phyloP scores from a whole-genome alignment of 169 alveolate genomes.

The Blepharisma undulans region DNA sequence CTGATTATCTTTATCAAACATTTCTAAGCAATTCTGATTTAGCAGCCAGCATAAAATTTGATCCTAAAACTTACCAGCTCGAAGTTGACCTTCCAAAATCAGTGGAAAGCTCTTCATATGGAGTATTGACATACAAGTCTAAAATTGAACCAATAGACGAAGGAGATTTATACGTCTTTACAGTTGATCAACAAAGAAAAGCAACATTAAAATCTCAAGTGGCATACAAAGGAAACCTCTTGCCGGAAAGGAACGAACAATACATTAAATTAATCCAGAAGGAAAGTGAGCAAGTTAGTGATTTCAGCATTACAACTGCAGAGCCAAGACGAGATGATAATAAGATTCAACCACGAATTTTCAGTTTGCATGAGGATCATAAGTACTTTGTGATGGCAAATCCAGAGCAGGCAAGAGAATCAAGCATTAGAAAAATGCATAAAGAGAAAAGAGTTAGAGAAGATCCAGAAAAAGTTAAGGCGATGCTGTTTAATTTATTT shows the following conservation, averaged over 20 bases:
- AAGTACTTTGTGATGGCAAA: constrained; percentile 7
- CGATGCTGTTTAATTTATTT: background rate
- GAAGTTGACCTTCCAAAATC: background rate
- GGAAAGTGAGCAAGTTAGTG: background rate
- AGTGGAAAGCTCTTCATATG: background rate
- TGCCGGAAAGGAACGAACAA: background rate
- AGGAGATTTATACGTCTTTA: background rate
- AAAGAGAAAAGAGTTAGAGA: constrained; percentile 13
- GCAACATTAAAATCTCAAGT: constrained; percentile 17
- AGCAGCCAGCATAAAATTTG: background rate
- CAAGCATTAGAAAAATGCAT: background rate
- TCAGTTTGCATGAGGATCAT: background rate
- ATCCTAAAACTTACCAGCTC: background rate
- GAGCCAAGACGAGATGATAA: background rate
- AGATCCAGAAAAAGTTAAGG: background rate
- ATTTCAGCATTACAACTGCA: background rate
- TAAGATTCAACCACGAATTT: background rate
- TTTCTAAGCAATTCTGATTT: background rate
- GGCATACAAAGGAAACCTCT: background rate
- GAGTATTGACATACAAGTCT: background rate
- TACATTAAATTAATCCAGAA: background rate
- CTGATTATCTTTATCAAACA: background rate
- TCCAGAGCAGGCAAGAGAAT: background rate
- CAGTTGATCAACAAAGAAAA: constrained; percentile 9
- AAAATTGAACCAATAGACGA: background rate